Evolutionary conservation across 257 asterid species (phyloP), one percentile per base, ranked within the genome.

Genomic region (Nicotiana sylvestris): DNA sequence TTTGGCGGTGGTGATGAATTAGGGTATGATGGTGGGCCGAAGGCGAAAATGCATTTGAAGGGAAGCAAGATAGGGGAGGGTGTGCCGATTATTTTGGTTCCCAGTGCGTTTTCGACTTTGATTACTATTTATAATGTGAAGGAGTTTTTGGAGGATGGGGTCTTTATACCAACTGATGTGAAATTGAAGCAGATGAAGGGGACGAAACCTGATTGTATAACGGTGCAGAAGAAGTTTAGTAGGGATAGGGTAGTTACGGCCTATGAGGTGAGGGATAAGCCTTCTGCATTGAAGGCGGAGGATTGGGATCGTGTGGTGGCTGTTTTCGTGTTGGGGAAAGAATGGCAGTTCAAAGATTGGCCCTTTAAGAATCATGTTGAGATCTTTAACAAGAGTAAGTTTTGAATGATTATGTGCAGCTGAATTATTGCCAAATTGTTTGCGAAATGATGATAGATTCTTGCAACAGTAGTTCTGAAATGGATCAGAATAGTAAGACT

Each of bases 301-400:
- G 99, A 96, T 57, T 96, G 99, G 99, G 98, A 96, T 39, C 97
- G 99, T 0, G 98, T 96, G 76, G 99, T 96, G 46, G 98, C 99
- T 0, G 99, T 96, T 64, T 96, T 96, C 79, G 99, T 96, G 86
- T 92, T 96, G 78, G 99, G 99, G 78, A 96, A 95, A 89, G 99
- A 96, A 78, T 96, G 99, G 99, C 99, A 96, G 91, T 96, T 95
- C 84, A 96, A 96, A 69, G 98, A 95, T 82, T 95, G 99, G 98
- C 99, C 99, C 25, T 96, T 90, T 83, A 96, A 96, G 92, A 95
- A 95, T 82, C 99, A 96, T 77, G 95, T 95, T 33, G 97, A 96
- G 90, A 95, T 92, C 82, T 96, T 96, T 76, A 96, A 93, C 85
- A 96, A 89, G 92, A 87, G 99, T 96, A 84, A 87, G 98, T 86